phyloP scores from a whole-genome alignment of 2,329 filamentous ascomycete genomes.

The Trichoderma sp. region DNA sequence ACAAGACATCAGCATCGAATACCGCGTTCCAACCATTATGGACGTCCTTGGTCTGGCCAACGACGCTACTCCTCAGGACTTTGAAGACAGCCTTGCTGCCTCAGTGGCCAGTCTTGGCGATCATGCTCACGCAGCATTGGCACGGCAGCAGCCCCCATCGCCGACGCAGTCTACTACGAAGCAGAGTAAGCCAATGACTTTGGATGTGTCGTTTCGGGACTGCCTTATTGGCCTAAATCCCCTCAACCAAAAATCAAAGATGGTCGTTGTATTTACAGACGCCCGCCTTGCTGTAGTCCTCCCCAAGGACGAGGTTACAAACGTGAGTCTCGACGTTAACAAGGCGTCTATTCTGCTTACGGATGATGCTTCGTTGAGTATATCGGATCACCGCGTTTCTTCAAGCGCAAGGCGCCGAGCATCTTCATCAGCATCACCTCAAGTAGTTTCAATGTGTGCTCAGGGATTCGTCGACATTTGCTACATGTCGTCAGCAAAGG shows the following conservation, averaged over 20 bases:
- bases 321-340: slow-evolving; percentile 64
- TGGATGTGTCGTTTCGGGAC: slow-evolving; percentile 76
- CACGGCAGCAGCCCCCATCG: slow-evolving; percentile 18
- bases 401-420: slow-evolving; percentile 27
- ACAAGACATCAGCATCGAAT: slow-evolving; percentile 81
- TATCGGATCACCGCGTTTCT: slow-evolving; percentile 21
- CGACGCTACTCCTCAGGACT: slow-evolving; percentile 66
- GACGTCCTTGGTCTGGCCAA: slow-evolving; percentile 70
- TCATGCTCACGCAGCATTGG: slow-evolving; percentile 52
- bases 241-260: slow-evolving; percentile 69
- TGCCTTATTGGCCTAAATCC: slow-evolving; percentile 85
- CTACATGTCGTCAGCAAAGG: slow-evolving; percentile 78
- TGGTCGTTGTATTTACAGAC: slow-evolving; percentile 75
- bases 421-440: slow-evolving; percentile 42
- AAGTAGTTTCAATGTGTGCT: slow-evolving; percentile 56
- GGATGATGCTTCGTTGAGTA: slow-evolving; percentile 58
- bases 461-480: slow-evolving; percentile 83
- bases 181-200: slow-evolving; percentile 56
- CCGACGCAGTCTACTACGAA: slow-evolving; percentile 27
- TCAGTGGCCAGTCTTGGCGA: slow-evolving; percentile 77
- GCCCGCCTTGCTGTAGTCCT: slow-evolving; percentile 67
- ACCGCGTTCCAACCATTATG: slow-evolving; percentile 79
- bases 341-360: slow-evolving; percentile 82
- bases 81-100: slow-evolving; percentile 71
- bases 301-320: slow-evolving; percentile 62